These are phyloP conservation scores for Podosphaera leucotricha DNA, from an alignment of 2,329 filamentous ascomycete species.

Conservation along the genomic window DNA sequence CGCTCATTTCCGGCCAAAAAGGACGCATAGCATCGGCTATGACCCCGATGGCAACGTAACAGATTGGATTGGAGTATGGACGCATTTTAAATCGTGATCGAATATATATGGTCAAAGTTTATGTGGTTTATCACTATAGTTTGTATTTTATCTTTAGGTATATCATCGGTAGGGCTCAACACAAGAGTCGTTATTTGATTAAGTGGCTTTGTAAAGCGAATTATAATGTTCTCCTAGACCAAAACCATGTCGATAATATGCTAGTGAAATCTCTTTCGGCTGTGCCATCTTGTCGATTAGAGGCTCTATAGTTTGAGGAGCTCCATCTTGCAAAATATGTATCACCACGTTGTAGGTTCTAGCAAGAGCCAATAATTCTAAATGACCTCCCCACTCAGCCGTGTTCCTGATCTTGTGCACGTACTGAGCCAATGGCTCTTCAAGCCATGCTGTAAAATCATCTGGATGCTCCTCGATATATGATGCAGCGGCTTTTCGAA, in stretches of 20 bases:
- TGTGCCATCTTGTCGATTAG: slow-evolving; percentile 20
- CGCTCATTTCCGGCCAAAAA: slow-evolving; percentile 25
- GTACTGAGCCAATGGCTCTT: slow-evolving; percentile 55
- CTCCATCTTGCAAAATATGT: slow-evolving; percentile 63
- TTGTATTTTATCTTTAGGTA: neutral
- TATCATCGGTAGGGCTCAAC: neutral
- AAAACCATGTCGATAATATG: slow-evolving; percentile 86
- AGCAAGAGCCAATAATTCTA: slow-evolving; percentile 71
- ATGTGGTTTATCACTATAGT: neutral
- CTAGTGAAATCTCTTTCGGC: slow-evolving; percentile 49
- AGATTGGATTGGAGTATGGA: slow-evolving; percentile 33
- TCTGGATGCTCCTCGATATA: slow-evolving; percentile 55
- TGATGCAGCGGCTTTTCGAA: slow-evolving; percentile 47
- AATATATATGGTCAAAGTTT: neutral
- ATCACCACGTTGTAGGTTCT: slow-evolving; percentile 60
- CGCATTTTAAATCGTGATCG: slow-evolving; percentile 3
- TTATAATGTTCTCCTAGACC: slow-evolving; percentile 96
- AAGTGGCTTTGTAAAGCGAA: slow-evolving; percentile 34
- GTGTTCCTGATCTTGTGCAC: slow-evolving; percentile 58
- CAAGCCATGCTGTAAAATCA: slow-evolving; percentile 70
- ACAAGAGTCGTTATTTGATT: slow-evolving; percentile 2
- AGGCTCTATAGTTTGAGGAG: slow-evolving; percentile 50
- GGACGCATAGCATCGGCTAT: slow-evolving; percentile 25
- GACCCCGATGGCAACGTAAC: slow-evolving; percentile 22
- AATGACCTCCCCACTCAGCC: slow-evolving; percentile 86